phyloP scores from a whole-genome alignment of 225 moss, liverwort and hornwort species.

The Marchantia polymorpha region DNA sequence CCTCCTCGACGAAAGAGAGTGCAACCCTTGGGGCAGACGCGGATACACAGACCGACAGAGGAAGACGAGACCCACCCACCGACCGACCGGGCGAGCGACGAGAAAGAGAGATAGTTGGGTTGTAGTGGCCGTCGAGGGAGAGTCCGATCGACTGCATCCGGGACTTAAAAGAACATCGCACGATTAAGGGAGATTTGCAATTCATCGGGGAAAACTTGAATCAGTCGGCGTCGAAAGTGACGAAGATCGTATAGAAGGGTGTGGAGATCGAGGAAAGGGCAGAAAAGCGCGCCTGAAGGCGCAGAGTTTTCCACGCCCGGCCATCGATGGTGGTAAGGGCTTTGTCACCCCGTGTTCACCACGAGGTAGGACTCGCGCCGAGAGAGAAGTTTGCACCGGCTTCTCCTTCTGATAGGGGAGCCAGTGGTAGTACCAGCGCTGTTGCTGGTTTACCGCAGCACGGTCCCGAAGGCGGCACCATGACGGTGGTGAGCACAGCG shows the following conservation, averaged over 20 bases:
- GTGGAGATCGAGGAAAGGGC: constrained; percentile 15
- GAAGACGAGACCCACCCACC: neutral
- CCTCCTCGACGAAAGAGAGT: neutral
- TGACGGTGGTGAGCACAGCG: constrained; percentile 94
- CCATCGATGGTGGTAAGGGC: constrained; percentile 32
- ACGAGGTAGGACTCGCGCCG: constrained; percentile 16
- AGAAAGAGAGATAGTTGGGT: neutral
- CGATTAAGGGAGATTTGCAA: neutral
- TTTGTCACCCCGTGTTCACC: constrained; percentile 24
- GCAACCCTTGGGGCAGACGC: constrained; percentile 2
- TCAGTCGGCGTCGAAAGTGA: neutral
- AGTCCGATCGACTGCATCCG: neutral
- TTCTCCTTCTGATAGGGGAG: constrained; percentile 21
- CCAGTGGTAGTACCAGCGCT: constrained; percentile 14
- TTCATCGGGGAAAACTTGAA: neutral
- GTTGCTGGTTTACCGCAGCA: constrained; percentile 12
- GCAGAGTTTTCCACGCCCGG: neutral
- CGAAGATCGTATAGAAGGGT: constrained; percentile 8
- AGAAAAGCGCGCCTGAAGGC: constrained; percentile 14
- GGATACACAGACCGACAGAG: neutral
- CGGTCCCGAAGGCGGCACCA: constrained; percentile 27
- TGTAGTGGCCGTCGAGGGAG: neutral
- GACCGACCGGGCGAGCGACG: neutral
- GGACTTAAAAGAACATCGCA: neutral
- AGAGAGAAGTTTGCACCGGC: constrained; percentile 26